Conservation (phyloP, 2,329 filamentous ascomycete species). For the Phoma sp. region DNA sequence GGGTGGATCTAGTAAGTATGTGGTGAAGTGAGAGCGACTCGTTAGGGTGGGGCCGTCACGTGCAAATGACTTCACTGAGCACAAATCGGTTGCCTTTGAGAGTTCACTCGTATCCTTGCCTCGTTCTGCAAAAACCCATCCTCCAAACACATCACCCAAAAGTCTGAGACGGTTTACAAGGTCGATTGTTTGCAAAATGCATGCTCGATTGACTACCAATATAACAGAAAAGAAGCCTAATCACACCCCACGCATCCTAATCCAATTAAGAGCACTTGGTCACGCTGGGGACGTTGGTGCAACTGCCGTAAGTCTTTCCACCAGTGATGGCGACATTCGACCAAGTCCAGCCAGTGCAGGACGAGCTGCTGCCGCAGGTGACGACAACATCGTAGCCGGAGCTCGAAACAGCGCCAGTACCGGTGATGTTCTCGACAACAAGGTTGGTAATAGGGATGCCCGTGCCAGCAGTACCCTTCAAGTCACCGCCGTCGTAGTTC, state of each 20-base stretch:
- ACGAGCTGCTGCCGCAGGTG: conserved; percentile 57
- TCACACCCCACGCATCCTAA: too few species aligned
- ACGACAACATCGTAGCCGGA: conserved; percentile 59
- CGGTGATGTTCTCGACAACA: conserved; percentile 50
- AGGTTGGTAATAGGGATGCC: conserved; percentile 55
- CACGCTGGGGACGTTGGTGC: conserved; percentile 43
- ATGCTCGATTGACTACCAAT: background rate
- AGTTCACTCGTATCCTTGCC: too few species aligned
- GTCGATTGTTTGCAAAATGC: too few species aligned
- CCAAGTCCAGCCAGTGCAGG: conserved; percentile 63
- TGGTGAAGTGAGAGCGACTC: too few species aligned
- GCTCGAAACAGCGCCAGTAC: conserved; percentile 39
- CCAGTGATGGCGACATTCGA: conserved; percentile 49
- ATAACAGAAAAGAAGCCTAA: background rate
- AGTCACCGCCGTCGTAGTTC: conserved; percentile 57
- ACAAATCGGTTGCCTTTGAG: too few species aligned
- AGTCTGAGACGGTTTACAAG: too few species aligned
- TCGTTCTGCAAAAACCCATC: too few species aligned
- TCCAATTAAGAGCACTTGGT: conserved; percentile 24
- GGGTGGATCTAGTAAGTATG: too few species aligned
- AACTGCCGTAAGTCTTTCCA: conserved; percentile 46
- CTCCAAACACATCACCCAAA: too few species aligned
- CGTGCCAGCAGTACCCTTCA: conserved; percentile 53
- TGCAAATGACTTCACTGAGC: too few species aligned
- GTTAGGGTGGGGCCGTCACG: too few species aligned